Percentiles rank a stretch among this genome's conserved stretches.
phyloP scores from a whole-genome alignment of 768 basidiomycete genomes.

The Tricholoma saponaceum region DNA sequence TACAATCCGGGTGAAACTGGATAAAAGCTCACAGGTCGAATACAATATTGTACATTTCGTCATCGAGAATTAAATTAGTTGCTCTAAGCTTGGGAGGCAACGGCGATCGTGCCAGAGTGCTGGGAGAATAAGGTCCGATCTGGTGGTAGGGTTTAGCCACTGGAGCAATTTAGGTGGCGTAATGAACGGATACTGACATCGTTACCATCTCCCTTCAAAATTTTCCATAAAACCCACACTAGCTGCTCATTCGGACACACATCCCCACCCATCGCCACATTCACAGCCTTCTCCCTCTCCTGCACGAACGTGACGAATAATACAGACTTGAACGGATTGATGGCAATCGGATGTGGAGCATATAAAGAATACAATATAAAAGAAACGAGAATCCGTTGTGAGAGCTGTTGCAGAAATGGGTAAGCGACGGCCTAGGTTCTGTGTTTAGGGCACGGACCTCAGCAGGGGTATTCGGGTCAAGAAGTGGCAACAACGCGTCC shows the following conservation, averaged over 20 bases:
- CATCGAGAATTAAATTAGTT: slow-evolving; percentile 64
- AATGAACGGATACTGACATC: slow-evolving; percentile 48
- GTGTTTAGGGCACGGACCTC: slow-evolving; percentile 39
- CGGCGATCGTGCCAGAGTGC: slow-evolving; percentile 67
- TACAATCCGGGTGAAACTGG: background rate
- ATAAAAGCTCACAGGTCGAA: slow-evolving; percentile 40
- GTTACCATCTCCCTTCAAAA: slow-evolving; percentile 76
- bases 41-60: slow-evolving; percentile 50
- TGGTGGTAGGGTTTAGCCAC: slow-evolving; percentile 20
- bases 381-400: slow-evolving; percentile 71
- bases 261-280: slow-evolving; percentile 42
- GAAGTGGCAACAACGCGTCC: slow-evolving; percentile 73
- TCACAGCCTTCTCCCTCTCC: slow-evolving; percentile 61
- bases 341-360: slow-evolving; percentile 71
- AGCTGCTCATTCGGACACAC: slow-evolving; percentile 68
- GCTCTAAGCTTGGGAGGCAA: slow-evolving; percentile 74
- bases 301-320: slow-evolving; percentile 62
- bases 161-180: background rate
- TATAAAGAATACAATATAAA: slow-evolving; percentile 81
- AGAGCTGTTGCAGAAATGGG: slow-evolving; percentile 39
- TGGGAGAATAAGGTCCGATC: slow-evolving; percentile 83
- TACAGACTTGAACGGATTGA: slow-evolving; percentile 80
- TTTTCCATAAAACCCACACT: slow-evolving; percentile 87
- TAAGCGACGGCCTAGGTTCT: background rate
- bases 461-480: slow-evolving; percentile 47